Evolutionary conservation across 2,329 filamentous ascomycete genomes (phyloP).

Genomic region (Chaetomium olivaceum): DNA sequence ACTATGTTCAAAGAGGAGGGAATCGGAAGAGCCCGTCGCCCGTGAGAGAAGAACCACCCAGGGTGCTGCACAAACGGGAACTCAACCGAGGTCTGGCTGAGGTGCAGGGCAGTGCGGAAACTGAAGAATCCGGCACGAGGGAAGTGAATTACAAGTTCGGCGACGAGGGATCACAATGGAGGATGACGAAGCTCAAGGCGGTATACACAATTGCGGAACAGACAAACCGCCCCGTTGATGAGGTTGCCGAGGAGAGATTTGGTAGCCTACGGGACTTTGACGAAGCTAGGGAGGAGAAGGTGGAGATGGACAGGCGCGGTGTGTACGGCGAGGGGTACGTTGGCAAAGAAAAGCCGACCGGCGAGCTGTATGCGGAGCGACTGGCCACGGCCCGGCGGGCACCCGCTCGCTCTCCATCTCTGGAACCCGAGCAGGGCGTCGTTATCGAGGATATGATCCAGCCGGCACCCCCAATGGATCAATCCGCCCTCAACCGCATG

Average conservation of each 20-base stretch:
- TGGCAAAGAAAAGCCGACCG: constrained; percentile 81
- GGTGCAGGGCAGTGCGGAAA: constrained; percentile 59
- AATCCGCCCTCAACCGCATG: constrained; percentile 81
- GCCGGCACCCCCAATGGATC: constrained; percentile 61
- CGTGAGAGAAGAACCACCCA: constrained; percentile 64
- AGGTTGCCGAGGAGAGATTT: constrained; percentile 79
- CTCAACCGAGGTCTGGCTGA: constrained; percentile 67
- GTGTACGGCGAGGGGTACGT: constrained; percentile 84
- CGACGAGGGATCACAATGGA: constrained; percentile 87
- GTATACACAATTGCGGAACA: constrained; percentile 81
- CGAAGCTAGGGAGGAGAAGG: constrained; percentile 86
- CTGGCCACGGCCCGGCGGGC: constrained; percentile 54
- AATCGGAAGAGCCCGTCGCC: constrained; percentile 55
- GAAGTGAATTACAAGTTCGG: constrained; percentile 83
- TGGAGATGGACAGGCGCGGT: constrained; percentile 80
- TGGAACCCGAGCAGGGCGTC: constrained; percentile 53
- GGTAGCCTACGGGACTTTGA: constrained; percentile 84
- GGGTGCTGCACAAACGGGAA: constrained; percentile 76
- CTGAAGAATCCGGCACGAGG: constrained; percentile 54
- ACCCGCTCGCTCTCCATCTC: constrained; percentile 32
- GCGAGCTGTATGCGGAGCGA: constrained; percentile 80
- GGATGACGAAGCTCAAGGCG: constrained; percentile 90
- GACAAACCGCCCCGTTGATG: constrained; percentile 70
- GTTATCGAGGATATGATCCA: constrained; percentile 56
- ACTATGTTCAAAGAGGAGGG: constrained; percentile 70